Evolutionary conservation across 371 early-diverging fungal species (phyloP), one percentile per base, ranked within the genome.

Genomic region (Saksenaea vasiformis): DNA sequence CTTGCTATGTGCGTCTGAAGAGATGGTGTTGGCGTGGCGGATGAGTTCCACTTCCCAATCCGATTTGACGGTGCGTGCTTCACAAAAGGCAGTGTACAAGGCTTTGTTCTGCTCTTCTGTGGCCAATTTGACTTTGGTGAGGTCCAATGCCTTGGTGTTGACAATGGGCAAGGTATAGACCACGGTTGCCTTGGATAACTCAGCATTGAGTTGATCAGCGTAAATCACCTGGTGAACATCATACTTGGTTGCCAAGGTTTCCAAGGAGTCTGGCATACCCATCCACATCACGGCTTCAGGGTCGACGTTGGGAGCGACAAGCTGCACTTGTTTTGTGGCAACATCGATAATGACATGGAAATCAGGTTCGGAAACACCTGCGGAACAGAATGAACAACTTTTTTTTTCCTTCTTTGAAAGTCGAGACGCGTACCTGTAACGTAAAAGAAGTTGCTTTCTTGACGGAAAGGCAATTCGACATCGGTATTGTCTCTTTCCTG

Each of bases 201-300:
- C 66, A 5, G 53, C 36, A 26, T 64, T 54, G 9, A 82, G 66
- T 11, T 70, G 54, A 37, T 71, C 69, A 3, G 73, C 78, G 68
- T 84, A 90, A 54, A 78, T 62, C 14, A 87, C 89, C 35, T 83
- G 73, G 68, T 92, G 90, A 1, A 90, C 83, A 53, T 86, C 88
- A 70, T 88, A 90, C 28, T 80, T 74, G 2, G 64, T 34, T 58
- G 79, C 69, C 58, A 86, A 70, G 9, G 80, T 75, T 8, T 80
- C 73, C 7, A 84, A 64, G 17, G 86, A 66, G 34, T 83, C 82
- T 3, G 87, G 90, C 56, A 85, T 73, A 56, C 94, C 95, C 76
- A 89, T 85, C 95, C 95, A 95, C 65, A 95, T 85, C n/a, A 89
- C 89, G 61, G 89, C 87, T 58, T 91, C 95, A 55, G 84, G 84